These are phyloP conservation scores for Candida maesae DNA, from an alignment of 805 yeast genomes.

Conservation along the genomic window DNA sequence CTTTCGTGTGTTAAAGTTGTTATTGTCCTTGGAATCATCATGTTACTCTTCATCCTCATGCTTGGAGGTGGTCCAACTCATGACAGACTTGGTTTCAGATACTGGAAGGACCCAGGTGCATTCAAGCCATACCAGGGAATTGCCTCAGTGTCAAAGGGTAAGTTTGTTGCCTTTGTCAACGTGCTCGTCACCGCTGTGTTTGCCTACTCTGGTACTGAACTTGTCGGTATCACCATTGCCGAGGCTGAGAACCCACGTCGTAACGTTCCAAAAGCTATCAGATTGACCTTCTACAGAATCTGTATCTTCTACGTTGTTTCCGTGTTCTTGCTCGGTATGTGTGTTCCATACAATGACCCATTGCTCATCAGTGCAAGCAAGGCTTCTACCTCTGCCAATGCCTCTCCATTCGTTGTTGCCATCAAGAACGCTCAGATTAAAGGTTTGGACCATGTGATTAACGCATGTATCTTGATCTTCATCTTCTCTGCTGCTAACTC, in stretches of 20 bases:
- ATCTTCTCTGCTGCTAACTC: conserved; percentile 82
- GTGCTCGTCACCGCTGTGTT: conserved; percentile 64
- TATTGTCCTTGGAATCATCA: conserved; percentile 36
- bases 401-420: conserved; percentile 85
- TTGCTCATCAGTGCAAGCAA: conserved; percentile 45
- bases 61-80: conserved; percentile 77
- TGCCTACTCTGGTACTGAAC: conserved; percentile 68
- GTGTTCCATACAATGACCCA: conserved; percentile 58
- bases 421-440: conserved; percentile 59
- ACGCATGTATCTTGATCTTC: conserved; percentile 71
- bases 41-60: conserved; percentile 59
- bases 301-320: conserved; percentile 58
- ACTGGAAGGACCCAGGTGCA: conserved; percentile 69
- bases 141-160: conserved; percentile 45
- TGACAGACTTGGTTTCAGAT: conserved; percentile 70
- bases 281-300: conserved; percentile 66
- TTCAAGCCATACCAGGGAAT: conserved; percentile 42
- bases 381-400: conserved; percentile 53
- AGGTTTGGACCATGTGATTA: conserved; percentile 70
- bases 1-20: conserved; percentile 45
- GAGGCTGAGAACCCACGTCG: conserved; percentile 68
- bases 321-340: conserved; percentile 61
- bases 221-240: conserved; percentile 69
- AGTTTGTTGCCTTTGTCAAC: conserved; percentile 59
- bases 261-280: conserved; percentile 68